phyloP scores from a whole-genome alignment of 768 basidiomycete species.

The Mycena vitilis region DNA sequence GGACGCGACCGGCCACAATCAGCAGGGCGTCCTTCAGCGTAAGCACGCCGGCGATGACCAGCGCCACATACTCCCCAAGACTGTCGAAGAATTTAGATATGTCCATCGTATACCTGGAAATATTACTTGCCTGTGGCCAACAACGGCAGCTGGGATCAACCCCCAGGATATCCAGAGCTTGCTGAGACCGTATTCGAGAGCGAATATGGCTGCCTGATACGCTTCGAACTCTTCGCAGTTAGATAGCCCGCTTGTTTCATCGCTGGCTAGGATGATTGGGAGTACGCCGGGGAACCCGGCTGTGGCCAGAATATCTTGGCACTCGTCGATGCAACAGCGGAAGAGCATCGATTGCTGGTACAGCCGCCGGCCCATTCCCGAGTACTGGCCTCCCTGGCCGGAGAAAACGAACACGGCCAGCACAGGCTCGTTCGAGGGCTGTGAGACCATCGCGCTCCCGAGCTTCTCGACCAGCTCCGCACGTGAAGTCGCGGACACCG shows the following conservation, averaged over 20 bases:
- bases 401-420: slow-evolving; percentile 61
- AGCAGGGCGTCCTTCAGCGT: slow-evolving; percentile 66
- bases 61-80: slow-evolving; percentile 80
- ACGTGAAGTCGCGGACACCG: slow-evolving; percentile 56
- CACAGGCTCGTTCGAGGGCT: slow-evolving; percentile 18
- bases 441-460: slow-evolving; percentile 28
- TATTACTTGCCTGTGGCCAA: slow-evolving; percentile 74
- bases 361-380: slow-evolving; percentile 69
- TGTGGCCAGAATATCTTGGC: slow-evolving; percentile 60
- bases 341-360: slow-evolving; percentile 65
- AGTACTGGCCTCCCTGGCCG: slow-evolving; percentile 78
- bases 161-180: slow-evolving; percentile 79
- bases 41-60: slow-evolving; percentile 70
- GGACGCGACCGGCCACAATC: slow-evolving; percentile 67
- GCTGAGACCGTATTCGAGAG: slow-evolving; percentile 53
- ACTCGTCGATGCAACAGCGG: slow-evolving; percentile 64
- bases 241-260: slow-evolving; percentile 37
- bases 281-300: slow-evolving; percentile 65
- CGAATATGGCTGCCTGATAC: slow-evolving; percentile 66
- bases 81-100: slow-evolving; percentile 46
- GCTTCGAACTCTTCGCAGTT: slow-evolving; percentile 54
- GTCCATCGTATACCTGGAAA: too few species aligned
- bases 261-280: slow-evolving; percentile 50
- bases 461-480: slow-evolving; percentile 63
- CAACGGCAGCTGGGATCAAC: slow-evolving; percentile 64